phyloP scores from a whole-genome alignment of 1,284 basidiomycete genomes.

The Sporisorium exsertum region DNA sequence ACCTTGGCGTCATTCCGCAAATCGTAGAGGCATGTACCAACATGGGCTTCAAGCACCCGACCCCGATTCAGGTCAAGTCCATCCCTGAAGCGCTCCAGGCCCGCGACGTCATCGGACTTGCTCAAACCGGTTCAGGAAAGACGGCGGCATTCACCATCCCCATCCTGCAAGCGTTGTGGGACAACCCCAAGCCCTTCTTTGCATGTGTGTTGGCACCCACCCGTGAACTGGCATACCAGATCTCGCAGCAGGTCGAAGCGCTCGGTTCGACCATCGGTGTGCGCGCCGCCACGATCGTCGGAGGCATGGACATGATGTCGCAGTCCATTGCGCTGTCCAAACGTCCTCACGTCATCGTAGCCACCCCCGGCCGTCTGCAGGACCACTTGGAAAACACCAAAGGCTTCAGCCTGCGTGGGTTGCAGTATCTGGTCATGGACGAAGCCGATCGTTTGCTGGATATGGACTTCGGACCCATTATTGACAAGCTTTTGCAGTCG shows the following conservation, averaged over 20 bases:
- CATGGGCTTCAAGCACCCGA: constrained; percentile 86
- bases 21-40: constrained; percentile 86
- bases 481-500: constrained; percentile 96
- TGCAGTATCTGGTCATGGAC: constrained; percentile 95
- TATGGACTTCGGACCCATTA: constrained; percentile 96
- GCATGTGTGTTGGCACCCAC: constrained; percentile 95
- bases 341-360: constrained; percentile 84
- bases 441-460: constrained; percentile 97
- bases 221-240: constrained; percentile 97
- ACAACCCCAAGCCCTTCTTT: constrained; percentile 92
- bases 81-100: constrained; percentile 91
- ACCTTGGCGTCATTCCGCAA: constrained; percentile 87
- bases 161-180: constrained; percentile 95
- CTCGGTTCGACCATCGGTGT: constrained; percentile 82
- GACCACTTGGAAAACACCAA: constrained; percentile 99
- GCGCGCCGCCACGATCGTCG: constrained; percentile 89
- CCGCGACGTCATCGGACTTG: constrained; percentile 95
- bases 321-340: constrained; percentile 95
- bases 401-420: constrained; percentile 87
- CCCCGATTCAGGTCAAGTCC: constrained; percentile 89
- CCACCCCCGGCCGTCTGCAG: constrained; percentile 92
- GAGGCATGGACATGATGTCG: constrained; percentile 92
- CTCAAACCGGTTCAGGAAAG: constrained; percentile 96
- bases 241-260: constrained; percentile 93
- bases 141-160: constrained; percentile 97